Percentiles rank a stretch among this genome's conserved stretches.
Evolutionary conservation across 2,329 filamentous ascomycete genomes (phyloP).

Genomic region (Macrophomina tecta): DNA sequence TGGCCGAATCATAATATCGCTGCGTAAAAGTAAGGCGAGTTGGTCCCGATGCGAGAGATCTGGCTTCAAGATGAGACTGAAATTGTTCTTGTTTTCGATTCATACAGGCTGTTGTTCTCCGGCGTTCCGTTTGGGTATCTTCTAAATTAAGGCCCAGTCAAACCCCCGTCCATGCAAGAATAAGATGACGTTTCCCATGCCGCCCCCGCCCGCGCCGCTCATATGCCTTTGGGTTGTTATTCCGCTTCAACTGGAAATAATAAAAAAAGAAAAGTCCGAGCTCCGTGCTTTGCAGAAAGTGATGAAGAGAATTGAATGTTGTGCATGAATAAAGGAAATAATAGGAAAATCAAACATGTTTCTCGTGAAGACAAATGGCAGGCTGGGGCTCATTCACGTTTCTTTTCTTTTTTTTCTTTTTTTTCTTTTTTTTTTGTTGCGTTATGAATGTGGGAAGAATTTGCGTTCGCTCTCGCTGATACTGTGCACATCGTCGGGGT

Average conservation of each 20-base stretch:
- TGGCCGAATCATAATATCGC: too few species aligned
- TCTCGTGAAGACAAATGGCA: not conserved
- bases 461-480: constrained; percentile 20
- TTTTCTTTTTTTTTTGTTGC: too few species aligned
- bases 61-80: not conserved
- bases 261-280: not conserved
- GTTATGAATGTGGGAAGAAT: constrained; percentile 2
- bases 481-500: constrained; percentile 1
- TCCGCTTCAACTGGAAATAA: not conserved
- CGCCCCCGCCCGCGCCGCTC: not conserved
- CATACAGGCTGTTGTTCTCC: not conserved
- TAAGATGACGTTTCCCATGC: not conserved
- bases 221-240: not conserved
- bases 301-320: not conserved
- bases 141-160: not conserved
- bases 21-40: too few species aligned
- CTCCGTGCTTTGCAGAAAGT: not conserved
- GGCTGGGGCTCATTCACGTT: too few species aligned
- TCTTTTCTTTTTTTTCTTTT: too few species aligned
- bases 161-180: not conserved
- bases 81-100: not conserved
- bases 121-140: constrained; percentile 8
- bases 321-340: not conserved
- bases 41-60: not conserved
- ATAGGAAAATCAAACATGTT: not conserved